Evolutionary conservation across 2,329 filamentous ascomycete species (phyloP).

Genomic region (Amauroascus niger): DNA sequence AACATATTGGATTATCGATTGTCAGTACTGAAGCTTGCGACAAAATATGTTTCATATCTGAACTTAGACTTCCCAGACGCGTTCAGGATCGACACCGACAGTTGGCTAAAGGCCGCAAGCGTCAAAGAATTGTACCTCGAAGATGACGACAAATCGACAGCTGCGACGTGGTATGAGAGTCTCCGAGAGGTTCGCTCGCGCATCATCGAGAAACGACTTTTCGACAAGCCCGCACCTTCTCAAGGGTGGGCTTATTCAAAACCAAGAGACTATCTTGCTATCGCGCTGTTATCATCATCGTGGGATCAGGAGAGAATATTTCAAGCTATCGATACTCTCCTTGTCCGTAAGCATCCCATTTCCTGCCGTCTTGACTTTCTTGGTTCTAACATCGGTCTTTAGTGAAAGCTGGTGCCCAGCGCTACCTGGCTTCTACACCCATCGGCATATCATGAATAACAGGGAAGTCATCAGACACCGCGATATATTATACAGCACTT

Average conservation of each 20-base stretch:
- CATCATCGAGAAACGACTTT: not conserved
- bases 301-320: not conserved
- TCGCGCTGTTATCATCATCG: not conserved
- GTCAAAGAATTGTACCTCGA: not conserved
- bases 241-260: constrained; percentile 2
- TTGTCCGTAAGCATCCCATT: not conserved
- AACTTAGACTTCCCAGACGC: not conserved
- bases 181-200: not conserved
- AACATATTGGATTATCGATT: not conserved
- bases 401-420: not conserved
- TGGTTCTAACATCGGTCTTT: not conserved
- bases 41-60: not conserved
- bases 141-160: not conserved
- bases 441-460: not conserved
- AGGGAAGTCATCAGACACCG: not conserved
- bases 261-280: constrained; percentile 9
- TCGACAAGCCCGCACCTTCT: not conserved
- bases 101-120: not conserved
- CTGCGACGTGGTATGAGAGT: not conserved
- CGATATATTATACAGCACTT: not conserved
- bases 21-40: not conserved
- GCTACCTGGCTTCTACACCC: not conserved
- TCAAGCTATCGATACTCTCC: not conserved
- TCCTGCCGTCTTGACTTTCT: not conserved
- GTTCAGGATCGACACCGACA: not conserved